A percentile compares a stretch with the other conserved stretches of the same genome.
phyloP scores from a whole-genome alignment of 805 yeast species.

The Wickerhamiella domercqiae region DNA sequence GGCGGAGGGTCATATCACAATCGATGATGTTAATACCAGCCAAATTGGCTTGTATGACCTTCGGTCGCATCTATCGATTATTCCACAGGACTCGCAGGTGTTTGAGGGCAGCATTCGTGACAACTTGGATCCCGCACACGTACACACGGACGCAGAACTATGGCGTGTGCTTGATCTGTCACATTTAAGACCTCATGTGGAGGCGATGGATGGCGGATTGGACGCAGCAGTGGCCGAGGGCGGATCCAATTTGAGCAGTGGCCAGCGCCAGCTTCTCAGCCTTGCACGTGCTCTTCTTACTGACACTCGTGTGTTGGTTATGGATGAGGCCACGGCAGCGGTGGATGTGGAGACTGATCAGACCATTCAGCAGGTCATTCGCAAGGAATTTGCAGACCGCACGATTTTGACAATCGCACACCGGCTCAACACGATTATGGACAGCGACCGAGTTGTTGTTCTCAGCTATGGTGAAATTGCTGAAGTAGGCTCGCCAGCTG shows the following conservation, averaged over 20 bases:
- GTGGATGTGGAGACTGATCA: slow-evolving; percentile 79
- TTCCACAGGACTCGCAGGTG: slow-evolving; percentile 89
- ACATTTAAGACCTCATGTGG: slow-evolving; percentile 55
- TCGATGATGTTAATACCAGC: slow-evolving; percentile 56
- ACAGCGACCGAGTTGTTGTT: slow-evolving; percentile 64
- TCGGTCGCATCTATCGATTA: slow-evolving; percentile 63
- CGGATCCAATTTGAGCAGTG: slow-evolving; percentile 75
- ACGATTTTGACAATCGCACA: slow-evolving; percentile 86
- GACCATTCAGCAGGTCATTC: slow-evolving; percentile 64
- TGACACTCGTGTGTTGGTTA: slow-evolving; percentile 55
- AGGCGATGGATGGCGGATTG: slow-evolving; percentile 38
- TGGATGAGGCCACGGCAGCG: slow-evolving; percentile 85
- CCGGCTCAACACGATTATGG: slow-evolving; percentile 73
- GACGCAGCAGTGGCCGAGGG: slow-evolving; percentile 51
- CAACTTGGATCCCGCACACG: slow-evolving; percentile 69
- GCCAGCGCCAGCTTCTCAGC: slow-evolving; percentile 76
- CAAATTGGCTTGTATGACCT: slow-evolving; percentile 62
- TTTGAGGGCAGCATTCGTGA: slow-evolving; percentile 76
- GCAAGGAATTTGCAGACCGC: slow-evolving; percentile 52
- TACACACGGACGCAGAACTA: slow-evolving; percentile 56
- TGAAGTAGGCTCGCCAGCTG: slow-evolving; percentile 64
- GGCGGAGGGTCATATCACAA: slow-evolving; percentile 48
- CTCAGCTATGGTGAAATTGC: slow-evolving; percentile 56
- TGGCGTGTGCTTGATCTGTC: slow-evolving; percentile 70
- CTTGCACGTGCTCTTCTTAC: slow-evolving; percentile 72